Base-by-base conservation (phyloP, 768 basidiomycete genomes). In the Coprinopsis marcescibilis region DNA sequence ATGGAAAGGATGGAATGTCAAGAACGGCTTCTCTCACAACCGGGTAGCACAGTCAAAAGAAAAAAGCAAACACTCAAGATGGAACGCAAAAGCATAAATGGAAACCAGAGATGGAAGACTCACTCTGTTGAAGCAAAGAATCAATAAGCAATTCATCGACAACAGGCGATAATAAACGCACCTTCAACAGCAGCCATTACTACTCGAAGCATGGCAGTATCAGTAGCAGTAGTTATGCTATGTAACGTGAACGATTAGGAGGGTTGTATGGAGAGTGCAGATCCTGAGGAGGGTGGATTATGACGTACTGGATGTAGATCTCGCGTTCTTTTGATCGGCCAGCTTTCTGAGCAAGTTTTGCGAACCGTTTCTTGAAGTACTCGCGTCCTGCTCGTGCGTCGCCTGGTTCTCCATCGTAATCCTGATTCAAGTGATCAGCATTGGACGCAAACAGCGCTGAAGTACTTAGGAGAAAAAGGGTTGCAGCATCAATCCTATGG, bases 121-220 rank as follows among this genome's bases (percentile, higher is more conserved):
- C 34, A 45, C 26, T 52, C 52, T 52, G 49, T 54, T 60, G 57
- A 52, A 58, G 57, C 43, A 56, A 57, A 43, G 52, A 58, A 55
- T 43, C 34, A 36, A 52, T 56, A 25, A 84, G 83, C 50, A 25
- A 30, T 50, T 36, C 30, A 7, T 29, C 40, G 46, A 23, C 35
- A 39, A 32, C 10, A 37, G 17, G 40, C 26, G 35, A 20, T n/a
- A 41, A 30, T 12, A 6, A 15, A 72, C 80, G 56, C 52, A 89
- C 89, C 90, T 92, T 92, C 88, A 42, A 93, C 90, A 51, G 93
- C 92, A 52, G 89, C 88, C 93, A 95, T 95, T 13, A 97, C 89
- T 15, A 94, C 89, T 56, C 86, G 74, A 41, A 94, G 66, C 74
- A 92, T 76, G 15, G 78, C 87, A 1, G 90, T 93, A 68, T 94